Percentiles rank a stretch among this genome's conserved stretches.
phyloP scores from a whole-genome alignment of 2,329 filamentous ascomycete species.

The Thelonectria rubi region DNA sequence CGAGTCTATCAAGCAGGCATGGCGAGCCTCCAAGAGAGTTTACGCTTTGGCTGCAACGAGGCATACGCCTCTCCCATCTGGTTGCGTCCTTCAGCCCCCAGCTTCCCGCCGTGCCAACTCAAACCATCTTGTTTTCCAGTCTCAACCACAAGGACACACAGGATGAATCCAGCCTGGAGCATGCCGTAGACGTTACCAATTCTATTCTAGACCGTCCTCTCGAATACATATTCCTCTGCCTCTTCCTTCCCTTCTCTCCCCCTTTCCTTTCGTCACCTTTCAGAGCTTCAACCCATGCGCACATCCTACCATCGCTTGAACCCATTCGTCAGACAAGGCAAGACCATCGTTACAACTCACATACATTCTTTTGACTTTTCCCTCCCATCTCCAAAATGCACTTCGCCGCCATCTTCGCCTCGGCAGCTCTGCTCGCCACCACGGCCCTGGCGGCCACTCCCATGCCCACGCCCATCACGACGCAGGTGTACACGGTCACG shows the following conservation, averaged over 20 bases:
- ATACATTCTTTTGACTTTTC: background rate
- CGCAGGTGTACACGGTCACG: constrained; percentile 38
- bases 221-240: constrained; percentile 3
- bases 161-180: background rate
- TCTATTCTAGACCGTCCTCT: background rate
- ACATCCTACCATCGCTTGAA: background rate
- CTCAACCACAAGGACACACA: background rate
- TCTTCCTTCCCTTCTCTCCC: background rate
- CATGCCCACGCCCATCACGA: background rate
- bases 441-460: constrained; percentile 5
- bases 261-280: background rate
- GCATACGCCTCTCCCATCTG: no score
- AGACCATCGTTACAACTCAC: background rate
- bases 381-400: constrained; percentile 3
- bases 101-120: no score
- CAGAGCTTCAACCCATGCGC: background rate
- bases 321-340: background rate
- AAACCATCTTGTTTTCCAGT: no score
- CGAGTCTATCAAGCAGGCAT: no score
- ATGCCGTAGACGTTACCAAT: background rate
- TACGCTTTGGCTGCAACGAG: no score
- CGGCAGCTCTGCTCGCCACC: constrained; percentile 14
- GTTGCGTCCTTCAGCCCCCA: no score
- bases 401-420: constrained; percentile 1
- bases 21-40: no score